Percentiles rank a stretch among this genome's conserved stretches.
Conservation (phyloP, 208 protist species). For the Acanthamoeba royreba region DNA sequence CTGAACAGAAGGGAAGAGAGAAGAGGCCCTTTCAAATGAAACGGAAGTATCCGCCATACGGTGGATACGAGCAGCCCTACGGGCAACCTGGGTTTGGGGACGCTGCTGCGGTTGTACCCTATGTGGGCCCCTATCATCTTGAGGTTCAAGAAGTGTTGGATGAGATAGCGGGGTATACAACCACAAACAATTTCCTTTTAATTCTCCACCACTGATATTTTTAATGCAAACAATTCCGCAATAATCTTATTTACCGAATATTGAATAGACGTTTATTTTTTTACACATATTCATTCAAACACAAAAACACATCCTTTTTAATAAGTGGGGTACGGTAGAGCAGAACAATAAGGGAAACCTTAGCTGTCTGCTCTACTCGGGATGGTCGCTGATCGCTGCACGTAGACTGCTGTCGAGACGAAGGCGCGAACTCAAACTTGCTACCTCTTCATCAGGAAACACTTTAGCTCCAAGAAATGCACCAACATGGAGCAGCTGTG, state of each 20-base stretch:
- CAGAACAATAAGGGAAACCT: not conserved
- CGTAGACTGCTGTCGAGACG: too few relatives aligned
- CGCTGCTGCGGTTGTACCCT: not conserved
- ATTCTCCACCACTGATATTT: too few relatives aligned
- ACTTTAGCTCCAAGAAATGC: not conserved
- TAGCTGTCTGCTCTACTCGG: not conserved
- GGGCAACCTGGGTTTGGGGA: too few relatives aligned
- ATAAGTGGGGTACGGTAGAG: not conserved
- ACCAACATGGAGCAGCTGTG: conserved; percentile 9
- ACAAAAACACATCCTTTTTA: too few relatives aligned
- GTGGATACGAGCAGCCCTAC: too few relatives aligned
- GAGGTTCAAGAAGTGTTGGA: conserved; percentile 16
- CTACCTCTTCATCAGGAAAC: too few relatives aligned
- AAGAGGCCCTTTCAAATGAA: too few relatives aligned
- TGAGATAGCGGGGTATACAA: not conserved
- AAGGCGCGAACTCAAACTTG: too few relatives aligned
- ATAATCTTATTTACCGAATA: too few relatives aligned
- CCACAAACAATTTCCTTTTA: too few relatives aligned
- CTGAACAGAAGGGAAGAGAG: not conserved
- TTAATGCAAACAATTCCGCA: too few relatives aligned
- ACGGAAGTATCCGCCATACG: not conserved
- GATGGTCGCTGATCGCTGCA: not conserved
- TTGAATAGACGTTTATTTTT: not conserved
- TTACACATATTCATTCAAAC: not conserved
- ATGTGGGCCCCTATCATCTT: not conserved